phyloP scores from a whole-genome alignment of 2,329 filamentous ascomycete genomes.

The Pseudogymnoascus sp. region DNA sequence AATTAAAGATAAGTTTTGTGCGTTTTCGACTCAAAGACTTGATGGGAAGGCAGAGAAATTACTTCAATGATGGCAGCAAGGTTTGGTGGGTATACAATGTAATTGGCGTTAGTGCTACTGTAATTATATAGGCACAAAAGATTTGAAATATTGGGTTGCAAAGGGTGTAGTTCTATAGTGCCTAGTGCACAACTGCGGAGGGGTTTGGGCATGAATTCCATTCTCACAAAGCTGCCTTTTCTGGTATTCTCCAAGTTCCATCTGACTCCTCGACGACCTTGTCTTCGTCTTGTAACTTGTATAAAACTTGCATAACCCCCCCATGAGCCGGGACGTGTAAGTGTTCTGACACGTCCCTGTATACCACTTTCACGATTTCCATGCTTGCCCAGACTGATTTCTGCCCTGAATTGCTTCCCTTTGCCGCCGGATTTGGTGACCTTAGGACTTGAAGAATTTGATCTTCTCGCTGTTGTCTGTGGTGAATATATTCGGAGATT shows the following conservation, averaged over 20 bases:
- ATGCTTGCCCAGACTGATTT: constrained; percentile 52
- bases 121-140: neutral
- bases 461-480: constrained; percentile 69
- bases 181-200: neutral
- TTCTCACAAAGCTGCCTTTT: constrained; percentile 34
- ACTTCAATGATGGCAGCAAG: constrained; percentile 10
- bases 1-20: constrained; percentile 89
- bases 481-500: constrained; percentile 74
- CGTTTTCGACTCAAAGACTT: constrained; percentile 66
- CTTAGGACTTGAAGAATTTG: constrained; percentile 62
- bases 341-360: constrained; percentile 66
- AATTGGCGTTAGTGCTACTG: neutral
- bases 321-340: constrained; percentile 68
- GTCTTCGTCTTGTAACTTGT: constrained; percentile 69
- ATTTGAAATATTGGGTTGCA: neutral
- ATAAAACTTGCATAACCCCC: constrained; percentile 69
- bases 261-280: constrained; percentile 41
- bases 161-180: neutral
- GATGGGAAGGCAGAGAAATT: constrained; percentile 36
- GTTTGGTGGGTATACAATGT: neutral
- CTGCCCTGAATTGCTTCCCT: constrained; percentile 15
- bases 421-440: constrained; percentile 28
- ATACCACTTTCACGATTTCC: constrained; percentile 84
- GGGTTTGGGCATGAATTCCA: neutral
- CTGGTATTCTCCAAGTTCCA: constrained; percentile 36